Base-by-base conservation (phyloP, 1,139 yeast genomes). In the Zygosaccharomyces sapae region DNA sequence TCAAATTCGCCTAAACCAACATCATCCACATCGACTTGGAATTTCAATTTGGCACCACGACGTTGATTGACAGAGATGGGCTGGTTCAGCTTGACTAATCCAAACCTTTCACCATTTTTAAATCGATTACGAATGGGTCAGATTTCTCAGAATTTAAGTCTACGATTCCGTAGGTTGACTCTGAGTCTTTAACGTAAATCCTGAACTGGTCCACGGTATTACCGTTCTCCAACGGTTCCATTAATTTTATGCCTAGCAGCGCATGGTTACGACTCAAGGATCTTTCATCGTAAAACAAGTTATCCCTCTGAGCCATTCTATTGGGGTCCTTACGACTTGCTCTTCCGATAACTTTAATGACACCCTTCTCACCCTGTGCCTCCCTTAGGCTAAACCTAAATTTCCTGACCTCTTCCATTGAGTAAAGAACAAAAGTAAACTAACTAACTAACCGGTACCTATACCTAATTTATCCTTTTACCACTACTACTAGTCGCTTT, bases 31-130 rank as follows among this genome's bases (percentile, higher is more conserved):
- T 49, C 39, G 8, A 51, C 46, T 20, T 51, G 50, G 16, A 49
- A 42, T 38, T 47, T 51, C 33, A 49, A 20, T 33, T 46, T 43
- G 10, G 54, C 52, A 9, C 49, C 46, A 27, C 50, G 48, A 10
- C 46, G 12, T 22, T 46, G 48, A 33, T 44, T 38, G 18, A 43
- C 31, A 8, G 43, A 41, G 8, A 42, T 38, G 3, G 52, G 50
- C 20, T 36, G 34, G 5, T 42, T 42, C 38, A 46, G 20, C 18
- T 45, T 45, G 10, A 58, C 49, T 16, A 58, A 41, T 1, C 63
- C 63, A 45, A 58, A 57, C 24, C 59, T 42, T 33, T 57, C 62
- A 4, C 63, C 62, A 41, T 57, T 56, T 55, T 56, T 34, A 57
- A 44, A 44, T 57, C 61, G 18, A 57, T 54, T 2, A 57, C 46